A percentile compares a stretch with the other conserved stretches of the same genome.
Conservation (phyloP, 2,329 filamentous ascomycete species). For the Gliomastix tumulicola region DNA sequence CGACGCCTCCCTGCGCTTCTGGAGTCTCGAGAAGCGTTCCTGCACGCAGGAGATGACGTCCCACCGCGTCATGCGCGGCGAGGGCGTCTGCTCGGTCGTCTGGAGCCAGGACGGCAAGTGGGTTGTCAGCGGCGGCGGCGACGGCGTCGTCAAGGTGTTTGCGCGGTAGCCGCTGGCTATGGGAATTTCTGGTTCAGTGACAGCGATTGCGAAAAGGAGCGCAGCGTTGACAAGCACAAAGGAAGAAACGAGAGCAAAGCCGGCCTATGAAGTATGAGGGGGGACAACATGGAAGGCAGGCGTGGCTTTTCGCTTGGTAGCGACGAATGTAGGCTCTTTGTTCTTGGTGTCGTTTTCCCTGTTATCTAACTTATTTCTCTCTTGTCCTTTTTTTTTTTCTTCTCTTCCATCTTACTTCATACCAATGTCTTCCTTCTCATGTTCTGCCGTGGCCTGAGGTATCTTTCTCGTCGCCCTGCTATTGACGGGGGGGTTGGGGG, state of each 20-base stretch:
- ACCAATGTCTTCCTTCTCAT: no score
- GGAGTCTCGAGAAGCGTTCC: slow-evolving; percentile 90
- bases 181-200: not conserved
- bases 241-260: no score
- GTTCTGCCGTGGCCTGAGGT: no score
- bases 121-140: slow-evolving; percentile 90
- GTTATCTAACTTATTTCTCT: not conserved
- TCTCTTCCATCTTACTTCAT: not conserved
- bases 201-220: not conserved
- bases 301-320: not conserved
- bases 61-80: slow-evolving; percentile 89
- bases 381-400: not conserved
- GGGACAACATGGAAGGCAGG: not conserved
- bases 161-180: slow-evolving; percentile 39
- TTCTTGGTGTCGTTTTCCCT: no score
- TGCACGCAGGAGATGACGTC: slow-evolving; percentile 94
- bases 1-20: slow-evolving; percentile 92
- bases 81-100: slow-evolving; percentile 88
- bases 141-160: slow-evolving; percentile 94
- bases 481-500: no score
- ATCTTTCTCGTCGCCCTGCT: no score
- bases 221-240: no score
- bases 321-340: no score
- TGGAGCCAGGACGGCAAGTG: slow-evolving; percentile 95
- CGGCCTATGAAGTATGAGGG: no score